These are phyloP conservation scores for Pyricularia sp. DNA, from an alignment of 2,329 filamentous ascomycete species.

Conservation along the genomic window DNA sequence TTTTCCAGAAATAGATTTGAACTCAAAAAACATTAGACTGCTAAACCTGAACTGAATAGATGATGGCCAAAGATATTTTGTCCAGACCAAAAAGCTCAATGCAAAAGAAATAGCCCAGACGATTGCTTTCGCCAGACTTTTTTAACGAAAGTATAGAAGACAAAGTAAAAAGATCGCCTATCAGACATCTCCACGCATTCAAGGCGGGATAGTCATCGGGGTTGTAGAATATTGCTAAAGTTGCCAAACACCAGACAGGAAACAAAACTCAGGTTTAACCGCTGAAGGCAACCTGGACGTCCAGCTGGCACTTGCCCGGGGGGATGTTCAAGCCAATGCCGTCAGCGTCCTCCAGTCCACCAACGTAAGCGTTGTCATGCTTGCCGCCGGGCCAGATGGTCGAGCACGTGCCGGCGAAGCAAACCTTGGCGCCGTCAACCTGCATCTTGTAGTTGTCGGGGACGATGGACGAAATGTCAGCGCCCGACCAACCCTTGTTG, in stretches of 20 bases:
- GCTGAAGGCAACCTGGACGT: slow-evolving; percentile 14
- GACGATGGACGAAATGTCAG: slow-evolving; percentile 40
- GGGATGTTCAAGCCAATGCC: slow-evolving; percentile 25
- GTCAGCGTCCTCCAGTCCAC: slow-evolving; percentile 21
- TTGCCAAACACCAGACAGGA: background rate
- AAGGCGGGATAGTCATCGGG: background rate
- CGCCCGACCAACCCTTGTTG: slow-evolving; percentile 41
- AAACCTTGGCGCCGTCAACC: slow-evolving; percentile 25
- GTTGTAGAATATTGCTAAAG: background rate
- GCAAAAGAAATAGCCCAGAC: background rate
- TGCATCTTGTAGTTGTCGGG: slow-evolving; percentile 25
- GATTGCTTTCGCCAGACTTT: background rate
- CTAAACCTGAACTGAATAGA: background rate
- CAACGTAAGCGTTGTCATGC: slow-evolving; percentile 23
- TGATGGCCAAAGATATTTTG: background rate
- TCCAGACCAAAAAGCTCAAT: background rate
- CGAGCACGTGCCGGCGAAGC: slow-evolving; percentile 26
- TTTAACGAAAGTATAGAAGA: background rate
- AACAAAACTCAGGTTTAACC: background rate
- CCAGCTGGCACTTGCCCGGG: slow-evolving; percentile 12
- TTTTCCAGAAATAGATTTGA: background rate
- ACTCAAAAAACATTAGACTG: slow-evolving; percentile 4
- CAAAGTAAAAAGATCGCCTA: slow-evolving; percentile 3
- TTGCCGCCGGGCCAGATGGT: slow-evolving; percentile 19
- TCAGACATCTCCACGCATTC: background rate